A percentile compares a stretch with the other conserved stretches of the same genome.
Evolutionary conservation across 352 stramenopile genomes (phyloP).

Genomic region (Pythium aphanidermatum): DNA sequence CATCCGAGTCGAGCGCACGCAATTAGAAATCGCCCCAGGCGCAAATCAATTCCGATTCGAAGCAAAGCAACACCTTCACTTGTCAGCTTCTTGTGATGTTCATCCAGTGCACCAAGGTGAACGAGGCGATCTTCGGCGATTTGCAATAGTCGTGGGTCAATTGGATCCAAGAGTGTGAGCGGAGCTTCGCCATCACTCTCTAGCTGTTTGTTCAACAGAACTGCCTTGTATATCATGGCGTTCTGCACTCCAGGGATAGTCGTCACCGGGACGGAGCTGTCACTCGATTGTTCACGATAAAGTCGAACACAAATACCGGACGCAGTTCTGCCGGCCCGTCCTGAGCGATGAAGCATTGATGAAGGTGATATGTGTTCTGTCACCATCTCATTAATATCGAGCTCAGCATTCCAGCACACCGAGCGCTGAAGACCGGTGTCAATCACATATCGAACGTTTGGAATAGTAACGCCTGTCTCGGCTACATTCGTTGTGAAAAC

Average conservation of each 20-base stretch:
- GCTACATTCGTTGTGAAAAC: conserved; percentile 26
- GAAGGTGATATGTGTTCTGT: conserved; percentile 14
- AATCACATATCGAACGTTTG: conserved; percentile 27
- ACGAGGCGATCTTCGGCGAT: conserved; percentile 4
- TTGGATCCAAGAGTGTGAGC: conserved; percentile 17
- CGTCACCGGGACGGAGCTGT: neutral
- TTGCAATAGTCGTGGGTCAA: conserved; percentile 1
- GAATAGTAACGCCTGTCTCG: conserved; percentile 24
- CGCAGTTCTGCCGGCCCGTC: conserved; percentile 16
- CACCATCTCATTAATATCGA: conserved; percentile 25
- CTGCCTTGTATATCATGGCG: conserved; percentile 26
- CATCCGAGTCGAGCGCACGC: conserved; percentile 19
- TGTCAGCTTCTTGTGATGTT: conserved; percentile 6
- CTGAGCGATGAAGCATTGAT: conserved; percentile 18
- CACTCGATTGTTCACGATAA: conserved; percentile 5
- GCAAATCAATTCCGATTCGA: conserved; percentile 16
- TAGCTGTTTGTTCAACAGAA: conserved; percentile 18
- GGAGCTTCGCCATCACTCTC: neutral
- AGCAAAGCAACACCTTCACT: conserved; percentile 13
- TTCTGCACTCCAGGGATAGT: conserved; percentile 9
- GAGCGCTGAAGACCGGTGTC: conserved; percentile 24
- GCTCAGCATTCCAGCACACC: conserved; percentile 19
- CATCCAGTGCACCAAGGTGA: conserved; percentile 13
- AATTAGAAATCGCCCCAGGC: conserved; percentile 20
- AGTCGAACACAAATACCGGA: conserved; percentile 23